Conservation (phyloP, 257 asterid species). For the Eucommia ulmoides region DNA sequence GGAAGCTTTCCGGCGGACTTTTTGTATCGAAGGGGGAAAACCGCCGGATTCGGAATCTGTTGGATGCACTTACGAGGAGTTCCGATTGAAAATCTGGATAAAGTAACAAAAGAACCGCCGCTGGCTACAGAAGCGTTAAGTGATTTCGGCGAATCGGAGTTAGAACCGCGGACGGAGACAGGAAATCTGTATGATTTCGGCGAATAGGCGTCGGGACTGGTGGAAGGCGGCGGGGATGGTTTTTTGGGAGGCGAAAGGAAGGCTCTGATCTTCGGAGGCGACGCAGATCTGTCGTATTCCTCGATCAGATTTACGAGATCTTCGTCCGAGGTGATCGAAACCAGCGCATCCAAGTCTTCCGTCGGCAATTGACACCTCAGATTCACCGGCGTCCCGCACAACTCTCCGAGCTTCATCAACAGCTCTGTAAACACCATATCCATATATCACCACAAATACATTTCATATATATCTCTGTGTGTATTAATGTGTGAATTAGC, state of each 20-base stretch:
- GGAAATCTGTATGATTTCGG: too few relatives aligned
- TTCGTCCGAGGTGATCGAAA: constrained; percentile 66
- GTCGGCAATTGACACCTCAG: constrained; percentile 64
- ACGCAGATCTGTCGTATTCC: constrained; percentile 48
- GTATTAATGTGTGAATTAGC: too few relatives aligned
- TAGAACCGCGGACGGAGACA: too few relatives aligned
- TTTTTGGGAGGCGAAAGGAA: constrained; percentile 41
- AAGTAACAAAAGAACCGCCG: not conserved
- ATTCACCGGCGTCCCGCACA: constrained; percentile 51
- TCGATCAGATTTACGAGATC: constrained; percentile 67
- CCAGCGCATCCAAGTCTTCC: constrained; percentile 73
- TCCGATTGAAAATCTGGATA: not conserved
- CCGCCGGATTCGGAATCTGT: constrained; percentile 27
- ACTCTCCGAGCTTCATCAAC: constrained; percentile 47
- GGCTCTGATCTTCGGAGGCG: constrained; percentile 51
- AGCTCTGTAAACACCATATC: constrained; percentile 32
- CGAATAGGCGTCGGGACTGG: constrained; percentile 22
- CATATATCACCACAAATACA: constrained; percentile 3
- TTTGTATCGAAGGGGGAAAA: constrained; percentile 19
- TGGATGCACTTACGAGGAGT: constrained; percentile 16
- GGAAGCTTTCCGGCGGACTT: constrained; percentile 28
- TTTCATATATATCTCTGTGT: not conserved
- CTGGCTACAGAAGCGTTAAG: not conserved
- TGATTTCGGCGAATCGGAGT: too few relatives aligned
- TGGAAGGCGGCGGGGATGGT: constrained; percentile 36